These are phyloP conservation scores for Beauveria asiatica DNA, from an alignment of 2,329 filamentous ascomycete species.

Conservation along the genomic window DNA sequence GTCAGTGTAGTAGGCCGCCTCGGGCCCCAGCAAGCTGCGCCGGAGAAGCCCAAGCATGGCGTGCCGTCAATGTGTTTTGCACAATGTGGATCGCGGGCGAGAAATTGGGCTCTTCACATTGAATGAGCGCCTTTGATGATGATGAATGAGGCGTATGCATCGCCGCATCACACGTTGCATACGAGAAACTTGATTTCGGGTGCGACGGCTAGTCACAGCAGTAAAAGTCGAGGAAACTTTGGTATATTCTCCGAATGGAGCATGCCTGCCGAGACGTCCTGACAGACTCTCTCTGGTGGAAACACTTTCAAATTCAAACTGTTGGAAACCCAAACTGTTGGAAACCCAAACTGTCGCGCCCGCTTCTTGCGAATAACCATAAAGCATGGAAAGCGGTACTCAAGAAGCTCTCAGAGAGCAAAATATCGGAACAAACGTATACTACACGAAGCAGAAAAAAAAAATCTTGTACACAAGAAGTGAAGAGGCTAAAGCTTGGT, in stretches of 20 bases:
- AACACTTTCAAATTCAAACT: not conserved
- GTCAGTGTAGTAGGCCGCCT: not conserved
- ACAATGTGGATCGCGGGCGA: no score
- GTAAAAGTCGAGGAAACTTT: not conserved
- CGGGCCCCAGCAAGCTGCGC: not conserved
- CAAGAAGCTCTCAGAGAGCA: not conserved
- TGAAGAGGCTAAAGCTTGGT: not conserved
- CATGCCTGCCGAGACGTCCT: not conserved
- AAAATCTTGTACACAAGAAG: conserved; percentile 4
- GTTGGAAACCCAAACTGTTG: not conserved
- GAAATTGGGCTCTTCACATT: no score
- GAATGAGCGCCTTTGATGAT: no score
- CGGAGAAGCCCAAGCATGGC: not conserved
- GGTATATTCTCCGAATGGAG: not conserved
- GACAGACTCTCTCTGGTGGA: not conserved
- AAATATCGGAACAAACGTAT: not conserved
- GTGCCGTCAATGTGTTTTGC: not conserved
- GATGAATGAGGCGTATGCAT: not conserved
- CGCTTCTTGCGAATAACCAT: not conserved
- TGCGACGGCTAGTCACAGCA: not conserved
- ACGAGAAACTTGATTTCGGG: not conserved
- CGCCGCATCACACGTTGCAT: not conserved
- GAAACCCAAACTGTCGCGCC: not conserved
- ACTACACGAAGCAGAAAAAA: not conserved
- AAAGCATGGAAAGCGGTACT: not conserved